These are phyloP conservation scores for Cutaneotrichosporon curvatum DNA, from an alignment of 1,284 basidiomycete genomes.

Conservation along the genomic window DNA sequence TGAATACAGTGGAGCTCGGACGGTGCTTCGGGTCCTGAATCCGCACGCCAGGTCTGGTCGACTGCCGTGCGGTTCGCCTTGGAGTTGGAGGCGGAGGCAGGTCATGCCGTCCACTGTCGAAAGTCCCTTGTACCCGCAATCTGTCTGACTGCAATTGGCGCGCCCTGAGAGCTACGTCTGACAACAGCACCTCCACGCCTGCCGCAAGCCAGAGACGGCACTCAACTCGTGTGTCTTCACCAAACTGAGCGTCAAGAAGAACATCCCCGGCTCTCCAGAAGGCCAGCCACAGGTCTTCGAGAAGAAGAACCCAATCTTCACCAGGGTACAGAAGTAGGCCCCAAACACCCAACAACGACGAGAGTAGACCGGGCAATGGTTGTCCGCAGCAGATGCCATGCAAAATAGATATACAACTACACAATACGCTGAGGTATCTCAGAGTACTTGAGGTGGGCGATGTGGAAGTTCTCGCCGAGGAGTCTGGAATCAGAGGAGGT, in stretches of 20 bases:
- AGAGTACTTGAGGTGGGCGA: slow-evolving; percentile 17
- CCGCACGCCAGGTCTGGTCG: too few relatives aligned
- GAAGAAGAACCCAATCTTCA: slow-evolving; percentile 74
- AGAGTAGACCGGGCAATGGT: neutral
- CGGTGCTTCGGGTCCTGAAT: too few relatives aligned
- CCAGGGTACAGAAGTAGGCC: slow-evolving; percentile 62
- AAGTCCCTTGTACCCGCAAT: too few relatives aligned
- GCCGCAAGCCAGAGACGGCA: slow-evolving; percentile 80
- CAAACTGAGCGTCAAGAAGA: slow-evolving; percentile 87
- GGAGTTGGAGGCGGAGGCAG: too few relatives aligned
- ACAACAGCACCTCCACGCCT: slow-evolving; percentile 70
- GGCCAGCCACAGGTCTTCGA: slow-evolving; percentile 86
- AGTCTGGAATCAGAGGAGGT: slow-evolving; percentile 19
- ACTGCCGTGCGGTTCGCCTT: too few relatives aligned
- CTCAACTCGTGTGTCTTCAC: slow-evolving; percentile 96
- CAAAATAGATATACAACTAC: neutral
- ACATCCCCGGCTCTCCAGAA: slow-evolving; percentile 81
- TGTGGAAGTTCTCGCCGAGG: slow-evolving; percentile 41
- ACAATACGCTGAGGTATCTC: neutral
- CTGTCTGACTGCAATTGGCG: too few relatives aligned
- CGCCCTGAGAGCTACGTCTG: neutral
- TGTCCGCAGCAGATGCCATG: slow-evolving; percentile 3
- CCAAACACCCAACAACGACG: neutral
- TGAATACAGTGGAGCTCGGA: too few relatives aligned
- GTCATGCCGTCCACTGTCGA: too few relatives aligned